Percentiles rank a stretch among this genome's conserved stretches.
Evolutionary conservation across 352 stramenopile genomes (phyloP).

Genomic region (Phytopythium ostracodes): DNA sequence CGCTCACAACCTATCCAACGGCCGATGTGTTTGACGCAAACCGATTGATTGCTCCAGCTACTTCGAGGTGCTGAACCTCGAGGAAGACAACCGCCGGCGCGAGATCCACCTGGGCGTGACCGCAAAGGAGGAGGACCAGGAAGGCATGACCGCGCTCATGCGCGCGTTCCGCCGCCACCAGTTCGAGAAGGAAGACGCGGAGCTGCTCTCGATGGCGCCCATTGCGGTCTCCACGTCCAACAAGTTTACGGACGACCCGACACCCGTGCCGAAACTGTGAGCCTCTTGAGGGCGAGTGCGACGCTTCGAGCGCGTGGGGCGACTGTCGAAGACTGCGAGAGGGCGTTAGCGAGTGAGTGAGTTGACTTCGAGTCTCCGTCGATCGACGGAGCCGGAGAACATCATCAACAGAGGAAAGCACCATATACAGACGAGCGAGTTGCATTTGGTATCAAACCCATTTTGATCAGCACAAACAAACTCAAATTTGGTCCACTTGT

Average conservation of each 20-base stretch:
- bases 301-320: too few relatives aligned
- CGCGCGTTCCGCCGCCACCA: slow-evolving; percentile 24
- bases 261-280: slow-evolving; percentile 10
- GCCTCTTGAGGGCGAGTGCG: background rate
- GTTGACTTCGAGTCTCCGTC: too few relatives aligned
- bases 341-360: too few relatives aligned
- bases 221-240: slow-evolving; percentile 31
- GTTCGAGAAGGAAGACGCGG: slow-evolving; percentile 35
- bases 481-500: too few relatives aligned
- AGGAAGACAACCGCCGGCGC: slow-evolving; percentile 21
- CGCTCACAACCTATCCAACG: background rate
- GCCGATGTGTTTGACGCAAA: background rate
- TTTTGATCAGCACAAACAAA: too few relatives aligned
- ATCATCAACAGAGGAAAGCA: too few relatives aligned
- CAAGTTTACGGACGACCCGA: slow-evolving; percentile 18
- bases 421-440: too few relatives aligned
- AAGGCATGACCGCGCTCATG: slow-evolving; percentile 33
- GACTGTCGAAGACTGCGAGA: too few relatives aligned
- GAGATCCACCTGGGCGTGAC: slow-evolving; percentile 32
- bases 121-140: slow-evolving; percentile 29
- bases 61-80: slow-evolving; percentile 40
- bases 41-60: slow-evolving; percentile 12
- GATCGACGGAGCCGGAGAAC: too few relatives aligned
- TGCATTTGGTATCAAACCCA: too few relatives aligned
- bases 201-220: slow-evolving; percentile 30